These are phyloP conservation scores for Aspergillus egyptiacus DNA, from an alignment of 495 filamentous ascomycete species.

Conservation along the genomic window DNA sequence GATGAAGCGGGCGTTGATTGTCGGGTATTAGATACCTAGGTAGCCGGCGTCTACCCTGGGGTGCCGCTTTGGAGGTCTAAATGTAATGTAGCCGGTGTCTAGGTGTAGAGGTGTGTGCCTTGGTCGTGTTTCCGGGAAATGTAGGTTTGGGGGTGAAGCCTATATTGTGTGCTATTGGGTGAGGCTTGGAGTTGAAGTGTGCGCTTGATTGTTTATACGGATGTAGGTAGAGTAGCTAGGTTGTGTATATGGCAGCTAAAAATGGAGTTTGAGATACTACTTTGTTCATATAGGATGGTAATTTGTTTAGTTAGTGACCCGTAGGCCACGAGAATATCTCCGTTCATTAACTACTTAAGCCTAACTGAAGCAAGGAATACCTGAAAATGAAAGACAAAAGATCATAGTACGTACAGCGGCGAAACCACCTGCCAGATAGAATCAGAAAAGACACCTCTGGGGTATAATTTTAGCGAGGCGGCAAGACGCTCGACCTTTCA, in stretches of 20 bases:
- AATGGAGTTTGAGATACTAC: neutral
- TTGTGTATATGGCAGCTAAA: too few relatives aligned
- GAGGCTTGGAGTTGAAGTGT: constrained; percentile 29
- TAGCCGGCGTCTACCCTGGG: constrained; percentile 46
- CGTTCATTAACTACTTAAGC: constrained; percentile 20
- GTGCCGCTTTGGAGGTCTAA: constrained; percentile 52
- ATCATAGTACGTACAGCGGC: constrained; percentile 20
- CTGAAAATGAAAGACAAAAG: constrained; percentile 9
- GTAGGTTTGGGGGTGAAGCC: constrained; percentile 47
- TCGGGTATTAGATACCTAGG: too few relatives aligned
- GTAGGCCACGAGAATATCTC: constrained; percentile 18
- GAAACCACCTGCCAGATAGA: constrained; percentile 6
- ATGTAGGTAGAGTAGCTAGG: neutral
- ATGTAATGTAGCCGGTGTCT: constrained; percentile 45
- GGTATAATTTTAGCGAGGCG: neutral
- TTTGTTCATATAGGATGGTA: neutral
- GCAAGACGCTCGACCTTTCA: neutral
- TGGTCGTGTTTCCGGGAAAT: constrained; percentile 54
- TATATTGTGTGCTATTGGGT: constrained; percentile 38
- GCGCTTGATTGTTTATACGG: neutral
- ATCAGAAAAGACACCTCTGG: constrained; percentile 1
- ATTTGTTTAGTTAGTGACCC: constrained; percentile 7
- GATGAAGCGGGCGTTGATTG: constrained; percentile 46
- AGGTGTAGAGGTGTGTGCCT: constrained; percentile 43
- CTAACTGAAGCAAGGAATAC: constrained; percentile 16